These are phyloP conservation scores for Pyrus pyrifolia DNA, from an alignment of 306 rosid genomes.

Conservation along the genomic window DNA sequence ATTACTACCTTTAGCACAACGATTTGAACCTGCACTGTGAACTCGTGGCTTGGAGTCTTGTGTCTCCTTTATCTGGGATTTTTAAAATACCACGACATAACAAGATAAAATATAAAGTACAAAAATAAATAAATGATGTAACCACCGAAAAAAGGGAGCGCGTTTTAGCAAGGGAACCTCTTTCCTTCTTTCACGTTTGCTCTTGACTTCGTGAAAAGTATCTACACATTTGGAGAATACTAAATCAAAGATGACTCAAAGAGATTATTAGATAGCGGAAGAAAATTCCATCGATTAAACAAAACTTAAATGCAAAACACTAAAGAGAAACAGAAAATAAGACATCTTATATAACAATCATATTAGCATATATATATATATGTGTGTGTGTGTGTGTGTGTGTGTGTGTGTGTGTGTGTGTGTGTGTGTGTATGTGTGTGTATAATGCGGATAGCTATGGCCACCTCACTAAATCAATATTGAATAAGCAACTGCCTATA, in stretches of 20 bases:
- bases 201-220: conserved; percentile 68
- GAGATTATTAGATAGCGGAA: not conserved
- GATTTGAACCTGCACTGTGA: conserved; percentile 20
- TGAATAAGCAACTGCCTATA: not conserved
- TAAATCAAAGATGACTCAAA: conserved; percentile 14
- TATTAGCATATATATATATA: not conserved
- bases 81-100: not conserved
- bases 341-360: not conserved
- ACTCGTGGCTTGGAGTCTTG: conserved; percentile 37
- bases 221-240: conserved; percentile 37
- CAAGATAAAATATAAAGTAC: not conserved
- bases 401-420: too few species aligned
- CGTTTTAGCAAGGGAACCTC: conserved; percentile 43
- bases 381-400: too few species aligned
- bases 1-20: conserved; percentile 29
- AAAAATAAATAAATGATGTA: not conserved
- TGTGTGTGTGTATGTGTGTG: too few species aligned
- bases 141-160: not conserved
- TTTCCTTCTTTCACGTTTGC: conserved; percentile 79
- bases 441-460: too few species aligned
- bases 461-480: not conserved
- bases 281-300: not conserved
- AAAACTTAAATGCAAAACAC: not conserved
- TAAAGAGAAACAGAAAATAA: not conserved
- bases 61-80: conserved; percentile 46